These are phyloP conservation scores for Vicia faba DNA, from an alignment of 306 rosid species.

Conservation along the genomic window DNA sequence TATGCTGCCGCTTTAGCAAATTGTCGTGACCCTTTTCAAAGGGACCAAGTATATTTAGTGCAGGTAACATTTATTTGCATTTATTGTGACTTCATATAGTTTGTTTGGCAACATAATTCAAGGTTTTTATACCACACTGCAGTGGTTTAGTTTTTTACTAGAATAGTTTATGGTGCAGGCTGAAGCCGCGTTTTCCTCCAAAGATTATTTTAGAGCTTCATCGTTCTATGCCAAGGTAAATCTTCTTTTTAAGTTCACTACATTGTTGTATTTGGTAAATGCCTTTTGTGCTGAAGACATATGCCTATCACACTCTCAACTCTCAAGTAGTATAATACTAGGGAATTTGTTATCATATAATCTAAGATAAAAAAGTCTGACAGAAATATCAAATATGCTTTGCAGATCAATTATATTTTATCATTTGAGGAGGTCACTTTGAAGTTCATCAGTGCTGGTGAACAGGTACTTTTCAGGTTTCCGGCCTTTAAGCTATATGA, in stretches of 20 bases:
- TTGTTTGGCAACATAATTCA: constrained; percentile 24
- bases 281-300: constrained; percentile 19
- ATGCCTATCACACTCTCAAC: constrained; percentile 27
- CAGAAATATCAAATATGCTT: constrained; percentile 35
- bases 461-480: constrained; percentile 67
- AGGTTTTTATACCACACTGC: neutral
- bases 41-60: constrained; percentile 92
- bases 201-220: constrained; percentile 90
- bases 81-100: constrained; percentile 6
- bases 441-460: constrained; percentile 79
- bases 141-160: constrained; percentile 40
- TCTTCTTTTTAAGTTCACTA: constrained; percentile 39
- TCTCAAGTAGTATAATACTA: constrained; percentile 27
- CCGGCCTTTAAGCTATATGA: constrained; percentile 28
- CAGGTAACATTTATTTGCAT: constrained; percentile 58
- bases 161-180: constrained; percentile 70
- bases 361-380: constrained; percentile 32
- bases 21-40: constrained; percentile 87
- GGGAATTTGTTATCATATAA: constrained; percentile 19
- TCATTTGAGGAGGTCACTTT: constrained; percentile 94
- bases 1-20: constrained; percentile 89
- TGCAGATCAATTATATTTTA: constrained; percentile 88
- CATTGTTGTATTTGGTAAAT: constrained; percentile 31
- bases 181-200: constrained; percentile 81
- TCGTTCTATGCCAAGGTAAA: constrained; percentile 92